phyloP scores from a whole-genome alignment of 768 basidiomycete genomes.

The Suillus variegatus region DNA sequence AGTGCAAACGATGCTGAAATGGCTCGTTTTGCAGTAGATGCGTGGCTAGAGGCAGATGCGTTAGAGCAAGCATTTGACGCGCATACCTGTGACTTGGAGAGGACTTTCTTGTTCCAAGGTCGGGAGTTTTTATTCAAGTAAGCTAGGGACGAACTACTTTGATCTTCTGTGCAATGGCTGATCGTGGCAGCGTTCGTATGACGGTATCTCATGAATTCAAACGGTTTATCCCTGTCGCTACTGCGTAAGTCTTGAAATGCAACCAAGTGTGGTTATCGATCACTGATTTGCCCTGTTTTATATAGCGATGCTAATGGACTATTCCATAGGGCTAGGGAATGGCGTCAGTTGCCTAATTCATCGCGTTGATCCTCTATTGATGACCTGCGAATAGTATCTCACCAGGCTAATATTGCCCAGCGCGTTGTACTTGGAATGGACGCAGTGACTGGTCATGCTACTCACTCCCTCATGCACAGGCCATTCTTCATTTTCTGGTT shows the following conservation, averaged over 20 bases:
- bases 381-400: conserved; percentile 40
- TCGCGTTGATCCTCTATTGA: conserved; percentile 8
- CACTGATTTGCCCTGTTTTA: conserved; percentile 1
- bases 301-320: conserved; percentile 44
- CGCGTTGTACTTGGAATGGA: conserved; percentile 61
- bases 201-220: conserved; percentile 71
- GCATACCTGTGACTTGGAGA: conserved; percentile 69
- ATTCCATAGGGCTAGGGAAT: conserved; percentile 66
- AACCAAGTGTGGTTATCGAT: conserved; percentile 1
- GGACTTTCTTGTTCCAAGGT: conserved; percentile 67
- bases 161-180: not conserved
- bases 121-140: conserved; percentile 65
- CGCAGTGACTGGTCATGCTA: conserved; percentile 54
- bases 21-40: conserved; percentile 61
- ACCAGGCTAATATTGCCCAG: conserved; percentile 60
- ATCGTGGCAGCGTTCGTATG: conserved; percentile 57
- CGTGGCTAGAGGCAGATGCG: conserved; percentile 70
- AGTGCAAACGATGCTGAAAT: conserved; percentile 48
- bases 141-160: conserved; percentile 7
- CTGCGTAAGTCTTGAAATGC: conserved; percentile 43
- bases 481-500: conserved; percentile 79
- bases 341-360: conserved; percentile 49
- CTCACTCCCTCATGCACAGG: conserved; percentile 51
- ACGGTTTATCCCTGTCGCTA: conserved; percentile 59
- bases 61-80: conserved; percentile 63